Percentiles rank a stretch among this genome's conserved stretches.
phyloP scores from a whole-genome alignment of 345 rosid genomes.

The Combretum micranthum region DNA sequence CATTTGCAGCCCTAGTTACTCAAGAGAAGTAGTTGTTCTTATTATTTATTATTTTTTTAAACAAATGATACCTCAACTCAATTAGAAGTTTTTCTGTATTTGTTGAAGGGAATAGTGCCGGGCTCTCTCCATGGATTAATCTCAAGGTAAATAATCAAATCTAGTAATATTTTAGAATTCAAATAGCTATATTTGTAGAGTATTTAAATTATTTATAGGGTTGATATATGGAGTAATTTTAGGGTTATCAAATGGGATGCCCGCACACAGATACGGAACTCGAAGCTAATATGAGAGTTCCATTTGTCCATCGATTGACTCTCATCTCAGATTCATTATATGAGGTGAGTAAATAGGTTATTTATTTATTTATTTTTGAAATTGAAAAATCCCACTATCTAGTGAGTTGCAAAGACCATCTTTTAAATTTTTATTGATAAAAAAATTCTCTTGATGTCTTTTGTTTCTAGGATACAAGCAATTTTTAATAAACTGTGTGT shows the following conservation, averaged over 20 bases:
- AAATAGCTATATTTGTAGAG: neutral
- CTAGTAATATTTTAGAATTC: neutral
- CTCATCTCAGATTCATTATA: constrained; percentile 16
- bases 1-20: no score
- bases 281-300: constrained; percentile 20
- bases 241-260: constrained; percentile 20
- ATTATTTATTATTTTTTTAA: no score
- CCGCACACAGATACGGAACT: constrained; percentile 17
- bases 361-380: neutral
- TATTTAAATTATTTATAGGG: neutral
- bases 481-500: no score
- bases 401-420: no score
- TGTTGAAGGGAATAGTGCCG: constrained; percentile 10
- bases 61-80: no score
- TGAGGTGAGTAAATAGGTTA: constrained; percentile 7
- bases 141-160: constrained; percentile 4
- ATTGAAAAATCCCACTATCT: no score
- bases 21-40: no score
- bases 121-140: constrained; percentile 8
- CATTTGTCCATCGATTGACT: constrained; percentile 15
- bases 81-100: no score
- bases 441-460: no score
- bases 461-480: no score
- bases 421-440: no score
- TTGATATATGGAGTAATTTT: neutral